Conservation (phyloP, 768 basidiomycete genomes). For the Chalciporus piperatus region DNA sequence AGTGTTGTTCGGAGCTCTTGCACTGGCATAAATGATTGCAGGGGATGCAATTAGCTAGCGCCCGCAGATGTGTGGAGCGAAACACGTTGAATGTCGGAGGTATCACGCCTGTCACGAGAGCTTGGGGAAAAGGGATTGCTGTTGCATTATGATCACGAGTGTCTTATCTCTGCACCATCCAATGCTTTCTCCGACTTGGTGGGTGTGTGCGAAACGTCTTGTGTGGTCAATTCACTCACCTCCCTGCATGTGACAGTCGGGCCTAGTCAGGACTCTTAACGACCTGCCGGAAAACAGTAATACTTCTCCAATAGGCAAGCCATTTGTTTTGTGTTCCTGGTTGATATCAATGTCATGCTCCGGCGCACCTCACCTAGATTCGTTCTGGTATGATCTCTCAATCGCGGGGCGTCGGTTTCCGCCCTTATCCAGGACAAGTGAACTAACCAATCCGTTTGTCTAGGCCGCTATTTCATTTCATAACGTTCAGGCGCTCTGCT, state of each 20-base stretch:
- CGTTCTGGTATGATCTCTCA: slow-evolving; percentile 2
- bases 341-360: slow-evolving; percentile 17
- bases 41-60: not conserved
- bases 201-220: slow-evolving; percentile 6
- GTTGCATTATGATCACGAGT: not conserved
- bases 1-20: not conserved
- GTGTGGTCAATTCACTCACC: slow-evolving; percentile 1
- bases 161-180: not conserved
- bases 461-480: slow-evolving; percentile 7
- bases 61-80: not conserved
- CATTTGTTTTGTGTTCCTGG: slow-evolving; percentile 23
- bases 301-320: slow-evolving; percentile 13
- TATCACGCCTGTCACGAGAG: no score
- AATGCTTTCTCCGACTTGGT: not conserved
- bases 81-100: not conserved
- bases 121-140: no score
- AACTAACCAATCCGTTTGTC: not conserved
- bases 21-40: not conserved
- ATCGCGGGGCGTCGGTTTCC: not conserved
- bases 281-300: slow-evolving; percentile 6
- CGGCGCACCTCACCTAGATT: slow-evolving; percentile 11
- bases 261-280: slow-evolving; percentile 11
- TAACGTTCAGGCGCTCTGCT: slow-evolving; percentile 16
- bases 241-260: slow-evolving; percentile 16
- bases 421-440: not conserved